Conservation (phyloP, 306 rosid species). For the Sicyos edulis region DNA sequence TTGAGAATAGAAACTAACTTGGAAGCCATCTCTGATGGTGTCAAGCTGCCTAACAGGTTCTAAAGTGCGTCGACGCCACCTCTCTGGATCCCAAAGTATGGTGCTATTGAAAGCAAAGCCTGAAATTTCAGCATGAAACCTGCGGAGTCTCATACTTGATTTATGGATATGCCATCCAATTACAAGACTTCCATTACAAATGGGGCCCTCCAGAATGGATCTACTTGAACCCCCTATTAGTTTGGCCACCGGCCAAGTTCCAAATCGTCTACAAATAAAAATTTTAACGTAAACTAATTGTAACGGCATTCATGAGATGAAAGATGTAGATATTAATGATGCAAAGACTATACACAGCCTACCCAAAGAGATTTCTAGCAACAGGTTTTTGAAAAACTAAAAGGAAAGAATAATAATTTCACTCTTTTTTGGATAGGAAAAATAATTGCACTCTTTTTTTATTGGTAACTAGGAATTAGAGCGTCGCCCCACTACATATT, state of each 20-base stretch:
- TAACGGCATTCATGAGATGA: slow-evolving; percentile 11
- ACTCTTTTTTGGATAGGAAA: neutral
- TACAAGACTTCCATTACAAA: slow-evolving; percentile 75
- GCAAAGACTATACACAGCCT: slow-evolving; percentile 1
- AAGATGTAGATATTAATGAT: neutral
- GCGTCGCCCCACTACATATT: no score
- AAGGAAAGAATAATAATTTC: neutral
- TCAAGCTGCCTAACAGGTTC: slow-evolving; percentile 73
- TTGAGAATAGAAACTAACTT: slow-evolving; percentile 38
- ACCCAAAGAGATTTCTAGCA: neutral
- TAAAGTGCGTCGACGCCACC: slow-evolving; percentile 62
- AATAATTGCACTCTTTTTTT: no score
- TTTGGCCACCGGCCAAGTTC: slow-evolving; percentile 75
- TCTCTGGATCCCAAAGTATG: slow-evolving; percentile 77
- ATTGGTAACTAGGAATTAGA: no score
- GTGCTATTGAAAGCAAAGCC: slow-evolving; percentile 96
- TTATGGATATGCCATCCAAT: slow-evolving; percentile 76
- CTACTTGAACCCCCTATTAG: slow-evolving; percentile 30
- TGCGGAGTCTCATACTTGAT: slow-evolving; percentile 33
- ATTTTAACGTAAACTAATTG: slow-evolving; percentile 7
- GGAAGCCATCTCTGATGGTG: slow-evolving; percentile 44
- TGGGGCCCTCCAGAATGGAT: slow-evolving; percentile 54
- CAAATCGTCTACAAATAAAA: slow-evolving; percentile 65
- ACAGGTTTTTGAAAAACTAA: neutral
- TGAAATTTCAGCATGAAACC: slow-evolving; percentile 66